Base-by-base conservation (phyloP, 768 basidiomycete species). In the Lepiota brunneoincarnata region DNA sequence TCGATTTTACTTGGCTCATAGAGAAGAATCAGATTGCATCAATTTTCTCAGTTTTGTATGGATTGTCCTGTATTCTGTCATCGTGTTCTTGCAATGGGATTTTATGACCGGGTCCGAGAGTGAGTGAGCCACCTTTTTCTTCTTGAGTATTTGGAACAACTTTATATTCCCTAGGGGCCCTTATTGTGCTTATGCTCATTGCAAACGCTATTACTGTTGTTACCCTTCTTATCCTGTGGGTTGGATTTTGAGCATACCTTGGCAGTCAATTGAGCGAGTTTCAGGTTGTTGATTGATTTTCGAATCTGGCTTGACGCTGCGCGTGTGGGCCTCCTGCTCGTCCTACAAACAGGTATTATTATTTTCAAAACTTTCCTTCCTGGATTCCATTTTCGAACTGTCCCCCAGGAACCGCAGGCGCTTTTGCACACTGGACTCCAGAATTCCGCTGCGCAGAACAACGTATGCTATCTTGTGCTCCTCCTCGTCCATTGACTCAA, bases 271-370 rank as follows among this genome's bases (percentile, higher is more conserved):
- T 31, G 31, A 31, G 31, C 11, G 7, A 31, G 24, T 20, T 35
- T 10, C 31, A 69, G 64, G 41, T 56, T 68, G 28, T 28, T 61
- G 21, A 57, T 59, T 50, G 55, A 64, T 31, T 68, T 70, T 54
- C 59, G 65, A 41, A 54, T 63, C 14, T 70, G 69, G 69, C 65
- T 70, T 37, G 69, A 70, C 49, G 64, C 58, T 28, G 67, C 69
- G 39, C 64, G 69, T 11, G 58, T 61, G 41, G 46, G 62, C 26
- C 59, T 66, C 41, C 51, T 65, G 26, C 55, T 67, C 28, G 23
- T 61, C n/a, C 40, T 58, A 5, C 69, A 70, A 42, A 54, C 60
- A 12, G 67, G 57, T 54, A 41, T n/a, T n/a, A 6, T 34, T 18
- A 21, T 31, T 18, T 2, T 12, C n/a, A n/a, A n/a, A n/a, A n/a